phyloP scores from a whole-genome alignment of 768 basidiomycete genomes.

The Sarcodon sp. region DNA sequence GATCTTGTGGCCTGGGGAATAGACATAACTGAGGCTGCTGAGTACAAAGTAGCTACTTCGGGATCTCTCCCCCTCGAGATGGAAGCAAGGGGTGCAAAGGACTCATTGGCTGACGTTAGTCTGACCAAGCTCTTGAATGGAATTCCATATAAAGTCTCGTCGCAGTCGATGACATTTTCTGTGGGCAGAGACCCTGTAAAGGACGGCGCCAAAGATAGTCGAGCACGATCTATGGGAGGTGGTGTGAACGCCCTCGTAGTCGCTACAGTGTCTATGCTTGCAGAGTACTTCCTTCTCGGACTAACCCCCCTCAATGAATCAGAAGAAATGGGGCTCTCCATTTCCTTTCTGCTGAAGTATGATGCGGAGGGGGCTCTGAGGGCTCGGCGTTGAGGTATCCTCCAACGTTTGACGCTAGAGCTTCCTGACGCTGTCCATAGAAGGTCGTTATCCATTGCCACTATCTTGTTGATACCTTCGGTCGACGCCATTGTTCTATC shows the following conservation, averaged over 20 bases:
- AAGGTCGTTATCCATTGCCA: conserved; percentile 68
- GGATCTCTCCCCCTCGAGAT: conserved; percentile 38
- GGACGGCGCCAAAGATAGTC: conserved; percentile 7
- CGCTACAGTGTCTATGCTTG: background rate
- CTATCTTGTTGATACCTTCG: conserved; percentile 75
- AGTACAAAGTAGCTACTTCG: conserved; percentile 78
- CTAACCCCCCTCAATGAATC: background rate
- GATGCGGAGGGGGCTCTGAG: conserved; percentile 11
- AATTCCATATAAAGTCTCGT: conserved; percentile 40
- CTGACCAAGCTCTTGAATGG: conserved; percentile 61
- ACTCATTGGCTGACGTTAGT: conserved; percentile 53
- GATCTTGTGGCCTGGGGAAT: conserved; percentile 34
- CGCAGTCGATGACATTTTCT: conserved; percentile 10
- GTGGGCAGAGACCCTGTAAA: conserved; percentile 13
- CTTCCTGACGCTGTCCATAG: conserved; percentile 87
- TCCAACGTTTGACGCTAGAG: conserved; percentile 77
- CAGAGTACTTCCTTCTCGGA: background rate
- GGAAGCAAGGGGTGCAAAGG: conserved; percentile 20
- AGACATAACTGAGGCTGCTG: conserved; percentile 71
- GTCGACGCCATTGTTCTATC: conserved; percentile 21
- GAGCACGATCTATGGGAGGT: background rate
- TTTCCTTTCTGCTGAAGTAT: too few species aligned
- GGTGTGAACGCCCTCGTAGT: background rate
- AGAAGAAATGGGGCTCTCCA: background rate
- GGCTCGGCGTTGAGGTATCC: conserved; percentile 39